Conservation (phyloP, 345 rosid species). For the Populus alba region DNA sequence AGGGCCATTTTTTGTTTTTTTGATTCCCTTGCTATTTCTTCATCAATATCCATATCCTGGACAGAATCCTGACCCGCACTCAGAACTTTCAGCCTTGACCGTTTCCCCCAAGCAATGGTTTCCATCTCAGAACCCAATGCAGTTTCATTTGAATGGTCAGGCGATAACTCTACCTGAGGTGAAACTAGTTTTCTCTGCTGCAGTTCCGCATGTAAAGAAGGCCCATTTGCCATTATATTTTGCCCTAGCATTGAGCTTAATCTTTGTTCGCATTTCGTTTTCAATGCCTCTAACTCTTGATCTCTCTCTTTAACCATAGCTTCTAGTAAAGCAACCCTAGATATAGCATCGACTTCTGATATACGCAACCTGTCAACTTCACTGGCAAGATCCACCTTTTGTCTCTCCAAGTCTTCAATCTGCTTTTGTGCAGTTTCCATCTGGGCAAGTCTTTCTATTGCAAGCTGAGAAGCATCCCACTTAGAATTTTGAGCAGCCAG, state of each 20-base stretch:
- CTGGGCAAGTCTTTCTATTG: constrained; percentile 28
- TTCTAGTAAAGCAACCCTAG: constrained; percentile 19
- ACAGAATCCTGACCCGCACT: constrained; percentile 16
- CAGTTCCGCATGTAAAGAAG: not conserved
- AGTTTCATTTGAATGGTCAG: constrained; percentile 1
- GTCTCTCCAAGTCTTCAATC: constrained; percentile 25
- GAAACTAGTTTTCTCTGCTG: not conserved
- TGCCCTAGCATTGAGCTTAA: not conserved
- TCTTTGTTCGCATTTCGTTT: constrained; percentile 11
- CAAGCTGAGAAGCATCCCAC: constrained; percentile 26
- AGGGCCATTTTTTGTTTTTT: constrained; percentile 26
- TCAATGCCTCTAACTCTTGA: constrained; percentile 17
- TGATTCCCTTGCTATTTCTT: constrained; percentile 11
- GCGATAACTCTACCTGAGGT: constrained; percentile 1
- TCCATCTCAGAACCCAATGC: not conserved
- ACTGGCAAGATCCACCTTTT: constrained; percentile 20
- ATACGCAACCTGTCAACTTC: constrained; percentile 16
- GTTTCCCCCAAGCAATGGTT: constrained; percentile 26
- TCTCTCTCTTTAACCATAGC: constrained; percentile 22
- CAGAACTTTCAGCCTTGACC: constrained; percentile 29
- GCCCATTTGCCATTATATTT: not conserved
- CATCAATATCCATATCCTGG: constrained; percentile 17
- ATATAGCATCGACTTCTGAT: not conserved
- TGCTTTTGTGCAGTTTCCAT: constrained; percentile 21
- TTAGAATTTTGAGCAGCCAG: constrained; percentile 24